Base-by-base conservation (phyloP, 2,329 filamentous ascomycete genomes). In the Trichoderma sp. region DNA sequence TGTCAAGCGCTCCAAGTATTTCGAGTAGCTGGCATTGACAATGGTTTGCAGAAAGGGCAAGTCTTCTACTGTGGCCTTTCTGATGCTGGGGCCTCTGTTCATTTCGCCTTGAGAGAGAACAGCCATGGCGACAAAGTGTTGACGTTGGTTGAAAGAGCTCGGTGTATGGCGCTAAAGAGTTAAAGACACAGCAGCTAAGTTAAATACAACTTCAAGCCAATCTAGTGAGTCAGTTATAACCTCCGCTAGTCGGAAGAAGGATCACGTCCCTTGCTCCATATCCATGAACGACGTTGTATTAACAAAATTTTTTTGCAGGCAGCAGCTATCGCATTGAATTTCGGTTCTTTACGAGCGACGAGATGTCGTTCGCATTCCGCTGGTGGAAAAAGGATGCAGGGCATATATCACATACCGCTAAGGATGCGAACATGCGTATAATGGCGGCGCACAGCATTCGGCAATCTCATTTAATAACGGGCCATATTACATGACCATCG, bases 1-100 rank as follows among this genome's bases (percentile, higher is more conserved):
- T 5, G 78, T 78, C 61, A 80, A 79, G 4, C 77, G 77, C 14
- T 77, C 72, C 33, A 78, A 75, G 69, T 79, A 80, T 59, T 78
- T 81, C 5, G 74, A 69, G 68, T 79, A 79, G 40, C 78, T 78
- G 21, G 72, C 71, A 13, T 72, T 71, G 53, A 78, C 74, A 53
- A 80, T 78, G 13, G 62, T 37, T 57, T 76, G 73, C 33, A 80
- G 78, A n/a, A 24, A 16, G 5, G 63, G 31, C 6, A 67, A 37
- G 19, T 68, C 66, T 29, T 56, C 27, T 13, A 11, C 2, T 0
- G 16, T 24, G 33, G 61, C 61, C 21, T n/a, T 64, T 24, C 61
- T 55, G 16, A 64, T 64, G 49, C 19, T 11, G 35, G 56, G 49
- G 13, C 61, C 61, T 56, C 55, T 43, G 4, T 24, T 37, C 13